Evolutionary conservation across 2,329 filamentous ascomycete genomes (phyloP).

Genomic region (Pseudogymnoascus sp.): DNA sequence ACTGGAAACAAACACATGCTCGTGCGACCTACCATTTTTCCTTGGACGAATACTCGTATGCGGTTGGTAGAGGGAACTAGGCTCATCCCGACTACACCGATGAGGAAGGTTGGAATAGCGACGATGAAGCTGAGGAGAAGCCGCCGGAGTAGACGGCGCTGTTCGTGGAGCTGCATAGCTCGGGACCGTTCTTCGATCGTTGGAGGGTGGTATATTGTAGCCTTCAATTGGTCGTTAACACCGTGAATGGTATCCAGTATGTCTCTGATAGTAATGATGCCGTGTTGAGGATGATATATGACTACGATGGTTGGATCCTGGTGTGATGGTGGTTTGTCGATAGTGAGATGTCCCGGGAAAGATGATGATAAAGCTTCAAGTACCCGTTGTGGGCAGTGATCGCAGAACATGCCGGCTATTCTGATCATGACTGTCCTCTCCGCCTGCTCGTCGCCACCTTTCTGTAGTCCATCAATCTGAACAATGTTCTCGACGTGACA

Average conservation of each 20-base stretch:
- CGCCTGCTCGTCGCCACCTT: constrained; percentile 13
- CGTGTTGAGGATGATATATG: constrained; percentile 56
- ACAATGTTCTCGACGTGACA: not conserved
- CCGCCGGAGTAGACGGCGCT: constrained; percentile 55
- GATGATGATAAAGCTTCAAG: constrained; percentile 35
- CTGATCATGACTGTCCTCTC: constrained; percentile 33
- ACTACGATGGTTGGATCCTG: constrained; percentile 60
- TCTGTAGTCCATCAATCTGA: not conserved
- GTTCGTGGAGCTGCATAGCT: constrained; percentile 59
- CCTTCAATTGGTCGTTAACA: constrained; percentile 54
- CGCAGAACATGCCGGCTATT: constrained; percentile 64
- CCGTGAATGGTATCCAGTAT: constrained; percentile 59
- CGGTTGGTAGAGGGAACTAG: constrained; percentile 46
- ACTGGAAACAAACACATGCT: not conserved
- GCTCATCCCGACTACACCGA: constrained; percentile 83
- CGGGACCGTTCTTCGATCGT: constrained; percentile 71
- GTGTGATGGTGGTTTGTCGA: constrained; percentile 46
- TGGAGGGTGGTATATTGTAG: constrained; percentile 64
- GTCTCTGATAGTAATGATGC: constrained; percentile 60
- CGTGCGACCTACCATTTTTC: constrained; percentile 34
- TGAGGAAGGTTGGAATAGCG: constrained; percentile 69
- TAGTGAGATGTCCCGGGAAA: constrained; percentile 34
- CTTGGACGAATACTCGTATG: not conserved
- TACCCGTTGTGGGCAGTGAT: constrained; percentile 54
- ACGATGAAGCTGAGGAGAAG: constrained; percentile 56